Base-by-base conservation (phyloP, 2,329 filamentous ascomycete genomes). In the Chaetomiaceae sp. region DNA sequence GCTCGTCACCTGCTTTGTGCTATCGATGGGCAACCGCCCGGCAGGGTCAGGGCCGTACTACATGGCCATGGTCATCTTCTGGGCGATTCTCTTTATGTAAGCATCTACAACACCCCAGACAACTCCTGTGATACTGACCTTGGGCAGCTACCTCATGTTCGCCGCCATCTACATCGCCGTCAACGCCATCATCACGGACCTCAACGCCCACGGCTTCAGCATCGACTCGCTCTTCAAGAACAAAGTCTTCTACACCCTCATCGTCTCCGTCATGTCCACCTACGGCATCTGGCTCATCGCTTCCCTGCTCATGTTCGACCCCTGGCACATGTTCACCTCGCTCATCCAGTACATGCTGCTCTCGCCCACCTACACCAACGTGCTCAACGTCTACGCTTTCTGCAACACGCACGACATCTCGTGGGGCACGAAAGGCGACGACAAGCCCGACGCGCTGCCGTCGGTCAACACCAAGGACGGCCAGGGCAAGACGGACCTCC, bases 241-340 rank as follows among this genome's bases (percentile, higher is more conserved):
- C 70, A 78, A 83, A 59, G 83, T 95, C 54, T 97, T 99, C 75
- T 91, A 94, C 71, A 95, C 90, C 31, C 80, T 99, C 59, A 94
- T 99, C 63, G 84, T 99, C 47, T 96, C 91, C 0, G 82, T 97
- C 65, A 81, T 88, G 64, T 94, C 91, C 11, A 99, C 94, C 0
- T 99, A 94, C 68, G 80, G 95, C 58, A 85, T 99, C 65, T 99
- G 91, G 87, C 81, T 97, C 55, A 73, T 99, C 47, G 88, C 90
- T 0, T 96, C 91, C 8, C 78, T 99, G 61, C 77, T 99, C 62
- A 97, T 97, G 84, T 84, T 97, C 71, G 94, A 99, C 69, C 94
- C 94, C 4, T 99, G 94, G 92, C 94, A 99, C 74, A 97, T 99
- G 91, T 80, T 96, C 70, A 97, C 94, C n/a, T 85, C 87, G 54